Evolutionary conservation across 148 eudicot genomes (phyloP), one percentile per base, ranked within the genome.

Genomic region (Silene uniflora): DNA sequence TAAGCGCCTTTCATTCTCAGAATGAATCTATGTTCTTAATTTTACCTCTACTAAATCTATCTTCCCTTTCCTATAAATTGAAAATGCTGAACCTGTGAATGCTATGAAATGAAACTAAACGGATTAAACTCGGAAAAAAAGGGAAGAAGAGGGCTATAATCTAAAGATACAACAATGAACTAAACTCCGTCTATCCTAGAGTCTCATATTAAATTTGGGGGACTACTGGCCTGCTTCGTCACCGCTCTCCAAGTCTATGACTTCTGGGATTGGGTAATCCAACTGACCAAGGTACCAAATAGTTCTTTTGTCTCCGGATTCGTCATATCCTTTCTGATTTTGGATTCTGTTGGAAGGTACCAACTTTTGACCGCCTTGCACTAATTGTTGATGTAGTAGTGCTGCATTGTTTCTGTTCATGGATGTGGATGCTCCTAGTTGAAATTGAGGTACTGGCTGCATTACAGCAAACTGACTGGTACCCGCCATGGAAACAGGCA

Each of bases 231-330:
- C 77, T 12, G n/a, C n/a, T n/a, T 64, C 67, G 1, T 73, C 60
- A 2, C 59, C 17, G 17, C 54, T 61, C 47, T 80, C 76, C 71
- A 75, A 25, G 60, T 84, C 79, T 14, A 75, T 69, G 5, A 77
- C 24, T 29, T 58, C 17, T 8, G 64, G 74, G 13, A 80, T 77
- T 21, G 81, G 81, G 22, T 72, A 19, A 44, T 83, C 86, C 76
- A 83, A 52, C 73, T 64, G 55, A 27, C 73, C 18, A 10, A 83
- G 78, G 59, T 77, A 83, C 70, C 76, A 73, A 24, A 63, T 44
- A 0, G 86, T 80, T 32, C 44, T 14, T 23, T 66, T 75, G 29
- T 73, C 65, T 25, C 71, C 74, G 6, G 27, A 32, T 9, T 32
- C 54, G 44, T 44, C 67, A 5, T 61, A 32, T 32, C 72, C 60